Percentiles rank a stretch among this genome's conserved stretches.
phyloP scores from a whole-genome alignment of 2,329 filamentous ascomycete species.

The Trichoderma arundinaceum region DNA sequence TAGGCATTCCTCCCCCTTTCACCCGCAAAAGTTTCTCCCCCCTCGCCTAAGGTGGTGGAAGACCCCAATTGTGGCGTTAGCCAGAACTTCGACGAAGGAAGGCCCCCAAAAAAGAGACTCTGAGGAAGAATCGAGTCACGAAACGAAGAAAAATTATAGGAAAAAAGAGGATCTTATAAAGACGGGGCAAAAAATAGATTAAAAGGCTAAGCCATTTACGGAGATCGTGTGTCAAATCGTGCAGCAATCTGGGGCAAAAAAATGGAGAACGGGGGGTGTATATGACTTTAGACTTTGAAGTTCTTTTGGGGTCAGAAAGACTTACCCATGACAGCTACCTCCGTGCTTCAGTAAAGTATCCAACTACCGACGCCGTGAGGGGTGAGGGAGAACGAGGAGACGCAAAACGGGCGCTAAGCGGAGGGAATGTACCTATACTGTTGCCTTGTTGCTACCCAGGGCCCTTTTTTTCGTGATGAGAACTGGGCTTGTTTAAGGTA shows the following conservation, averaged over 20 bases:
- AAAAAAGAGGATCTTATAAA: slow-evolving; percentile 17
- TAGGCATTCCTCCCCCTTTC: neutral
- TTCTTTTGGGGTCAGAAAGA: neutral
- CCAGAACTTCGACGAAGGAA: neutral
- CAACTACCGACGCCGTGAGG: slow-evolving; percentile 6
- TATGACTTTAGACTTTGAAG: slow-evolving; percentile 13
- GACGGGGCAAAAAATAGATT: slow-evolving; percentile 14
- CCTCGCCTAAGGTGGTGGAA: neutral
- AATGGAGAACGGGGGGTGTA: slow-evolving; percentile 19
- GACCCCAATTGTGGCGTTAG: neutral
- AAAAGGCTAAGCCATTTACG: slow-evolving; percentile 27
- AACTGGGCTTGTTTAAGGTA: slow-evolving; percentile 25
- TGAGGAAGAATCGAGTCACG: slow-evolving; percentile 19
- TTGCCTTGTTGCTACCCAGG: neutral
- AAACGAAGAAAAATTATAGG: slow-evolving; percentile 2
- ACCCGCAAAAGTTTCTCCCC: neutral
- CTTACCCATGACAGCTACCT: neutral
- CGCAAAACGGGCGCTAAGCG: neutral
- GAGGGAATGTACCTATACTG: slow-evolving; percentile 5
- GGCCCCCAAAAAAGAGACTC: neutral
- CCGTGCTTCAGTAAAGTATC: slow-evolving; percentile 11
- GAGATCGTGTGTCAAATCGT: slow-evolving; percentile 34
- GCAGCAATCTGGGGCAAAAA: slow-evolving; percentile 32
- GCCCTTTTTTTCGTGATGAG: neutral
- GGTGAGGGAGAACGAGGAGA: slow-evolving; percentile 8